phyloP scores from a whole-genome alignment of 495 filamentous ascomycete genomes.

The Lasiosphaeris hirsuta region DNA sequence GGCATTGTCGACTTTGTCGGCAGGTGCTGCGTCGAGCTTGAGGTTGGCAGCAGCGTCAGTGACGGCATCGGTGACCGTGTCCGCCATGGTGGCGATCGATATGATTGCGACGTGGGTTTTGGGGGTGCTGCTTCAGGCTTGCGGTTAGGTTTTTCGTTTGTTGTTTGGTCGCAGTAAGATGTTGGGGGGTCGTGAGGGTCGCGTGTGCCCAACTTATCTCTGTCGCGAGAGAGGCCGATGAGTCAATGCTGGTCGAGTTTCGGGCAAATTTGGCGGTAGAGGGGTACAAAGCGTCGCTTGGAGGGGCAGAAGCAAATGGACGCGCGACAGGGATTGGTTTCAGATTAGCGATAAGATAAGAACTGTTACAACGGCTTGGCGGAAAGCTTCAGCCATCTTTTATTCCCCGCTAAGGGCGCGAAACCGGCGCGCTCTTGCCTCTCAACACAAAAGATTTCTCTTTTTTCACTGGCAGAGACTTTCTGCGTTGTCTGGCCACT shows the following conservation, averaged over 20 bases:
- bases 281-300: conserved; percentile 6
- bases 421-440: too few relatives aligned
- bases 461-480: too few relatives aligned
- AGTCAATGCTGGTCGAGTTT: conserved; percentile 7
- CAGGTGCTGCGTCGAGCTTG: conserved; percentile 56
- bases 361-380: neutral
- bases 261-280: conserved; percentile 8
- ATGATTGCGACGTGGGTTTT: neutral
- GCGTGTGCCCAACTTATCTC: neutral
- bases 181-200: too few relatives aligned
- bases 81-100: conserved; percentile 45
- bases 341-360: conserved; percentile 3
- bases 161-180: neutral
- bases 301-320: conserved; percentile 1
- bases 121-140: neutral
- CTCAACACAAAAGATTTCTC: too few relatives aligned
- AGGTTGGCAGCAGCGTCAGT: conserved; percentile 55
- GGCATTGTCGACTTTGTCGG: conserved; percentile 32
- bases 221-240: neutral
- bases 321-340: neutral
- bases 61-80: conserved; percentile 51
- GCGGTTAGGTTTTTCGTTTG: neutral
- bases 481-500: neutral
- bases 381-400: too few relatives aligned
- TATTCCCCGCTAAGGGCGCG: too few relatives aligned